These are phyloP conservation scores for Abrus precatorius DNA, from an alignment of 306 rosid genomes.

Conservation along the genomic window DNA sequence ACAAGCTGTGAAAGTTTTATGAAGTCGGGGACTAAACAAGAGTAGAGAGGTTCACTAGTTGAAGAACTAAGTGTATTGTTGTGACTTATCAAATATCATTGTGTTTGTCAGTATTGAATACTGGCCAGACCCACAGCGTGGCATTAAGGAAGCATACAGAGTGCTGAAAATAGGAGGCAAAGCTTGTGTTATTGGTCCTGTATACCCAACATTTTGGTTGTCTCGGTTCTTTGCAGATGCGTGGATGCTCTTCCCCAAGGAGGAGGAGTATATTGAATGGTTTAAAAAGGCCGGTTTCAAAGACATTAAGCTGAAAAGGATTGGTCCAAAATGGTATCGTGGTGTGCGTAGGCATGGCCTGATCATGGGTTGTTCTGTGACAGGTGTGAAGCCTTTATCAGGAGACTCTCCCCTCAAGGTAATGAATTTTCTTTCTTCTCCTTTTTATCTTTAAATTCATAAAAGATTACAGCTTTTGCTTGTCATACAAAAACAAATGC, in stretches of 20 bases:
- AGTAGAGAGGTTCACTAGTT: too few relatives aligned
- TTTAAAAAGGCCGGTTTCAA: slow-evolving; percentile 33
- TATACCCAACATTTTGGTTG: slow-evolving; percentile 31
- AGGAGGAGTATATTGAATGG: slow-evolving; percentile 33
- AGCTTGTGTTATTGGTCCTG: slow-evolving; percentile 29
- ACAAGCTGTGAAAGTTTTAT: background rate
- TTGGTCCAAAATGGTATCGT: slow-evolving; percentile 35
- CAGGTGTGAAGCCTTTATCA: slow-evolving; percentile 26
- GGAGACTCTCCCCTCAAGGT: slow-evolving; percentile 32
- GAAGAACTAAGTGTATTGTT: too few relatives aligned
- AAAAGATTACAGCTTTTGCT: background rate
- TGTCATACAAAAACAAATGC: background rate
- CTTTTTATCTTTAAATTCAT: background rate
- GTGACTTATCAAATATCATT: background rate
- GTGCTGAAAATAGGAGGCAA: slow-evolving; percentile 26
- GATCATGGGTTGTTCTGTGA: slow-evolving; percentile 35
- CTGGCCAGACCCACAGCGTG: slow-evolving; percentile 31
- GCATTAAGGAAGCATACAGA: slow-evolving; percentile 32
- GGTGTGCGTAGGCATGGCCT: slow-evolving; percentile 33
- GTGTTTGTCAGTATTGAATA: slow-evolving; percentile 32
- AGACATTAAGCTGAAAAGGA: slow-evolving; percentile 29
- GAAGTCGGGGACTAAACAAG: background rate
- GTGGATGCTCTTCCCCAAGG: slow-evolving; percentile 33
- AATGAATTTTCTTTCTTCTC: slow-evolving; percentile 15
- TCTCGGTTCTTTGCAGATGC: slow-evolving; percentile 32